Evolutionary conservation across 2,329 filamentous ascomycete genomes (phyloP).

Genomic region (Pseudogymnoascus sp.): DNA sequence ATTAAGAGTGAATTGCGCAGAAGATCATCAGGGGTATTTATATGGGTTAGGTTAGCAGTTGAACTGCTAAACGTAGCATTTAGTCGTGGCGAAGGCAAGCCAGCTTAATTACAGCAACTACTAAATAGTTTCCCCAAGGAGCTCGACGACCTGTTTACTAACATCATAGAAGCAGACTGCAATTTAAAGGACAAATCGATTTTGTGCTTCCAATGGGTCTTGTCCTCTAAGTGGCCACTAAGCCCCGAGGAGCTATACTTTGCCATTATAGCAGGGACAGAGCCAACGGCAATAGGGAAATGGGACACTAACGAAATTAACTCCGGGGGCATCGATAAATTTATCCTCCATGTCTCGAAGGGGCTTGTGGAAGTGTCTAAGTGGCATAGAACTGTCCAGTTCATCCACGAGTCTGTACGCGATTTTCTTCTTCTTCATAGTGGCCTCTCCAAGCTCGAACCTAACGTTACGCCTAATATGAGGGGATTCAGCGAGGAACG

Average conservation of each 20-base stretch:
- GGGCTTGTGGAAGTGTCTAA: constrained; percentile 31
- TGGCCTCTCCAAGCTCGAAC: not conserved
- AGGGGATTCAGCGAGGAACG: constrained; percentile 29
- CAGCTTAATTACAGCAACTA: not conserved
- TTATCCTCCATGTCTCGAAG: constrained; percentile 34
- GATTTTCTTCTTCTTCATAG: constrained; percentile 28
- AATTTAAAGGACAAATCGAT: constrained; percentile 33
- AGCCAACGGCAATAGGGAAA: constrained; percentile 13
- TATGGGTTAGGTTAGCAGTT: constrained; percentile 23
- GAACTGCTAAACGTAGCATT: constrained; percentile 36
- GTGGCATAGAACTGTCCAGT: constrained; percentile 31
- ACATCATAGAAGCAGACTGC: constrained; percentile 42
- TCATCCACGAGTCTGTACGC: constrained; percentile 33
- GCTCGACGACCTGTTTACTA: constrained; percentile 41
- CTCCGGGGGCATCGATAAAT: constrained; percentile 26
- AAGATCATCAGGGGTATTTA: constrained; percentile 22
- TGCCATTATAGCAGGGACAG: constrained; percentile 29
- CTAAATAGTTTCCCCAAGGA: constrained; percentile 27
- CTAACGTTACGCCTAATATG: not conserved
- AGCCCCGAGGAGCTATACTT: constrained; percentile 37
- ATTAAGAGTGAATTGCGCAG: constrained; percentile 15
- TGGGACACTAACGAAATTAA: constrained; percentile 22
- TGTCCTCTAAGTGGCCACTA: constrained; percentile 40
- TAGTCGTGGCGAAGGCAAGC: constrained; percentile 19
- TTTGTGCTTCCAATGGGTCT: constrained; percentile 44